Evolutionary conservation across 1,284 basidiomycete species (phyloP).

Genomic region (Apiotrichum brassicae): DNA sequence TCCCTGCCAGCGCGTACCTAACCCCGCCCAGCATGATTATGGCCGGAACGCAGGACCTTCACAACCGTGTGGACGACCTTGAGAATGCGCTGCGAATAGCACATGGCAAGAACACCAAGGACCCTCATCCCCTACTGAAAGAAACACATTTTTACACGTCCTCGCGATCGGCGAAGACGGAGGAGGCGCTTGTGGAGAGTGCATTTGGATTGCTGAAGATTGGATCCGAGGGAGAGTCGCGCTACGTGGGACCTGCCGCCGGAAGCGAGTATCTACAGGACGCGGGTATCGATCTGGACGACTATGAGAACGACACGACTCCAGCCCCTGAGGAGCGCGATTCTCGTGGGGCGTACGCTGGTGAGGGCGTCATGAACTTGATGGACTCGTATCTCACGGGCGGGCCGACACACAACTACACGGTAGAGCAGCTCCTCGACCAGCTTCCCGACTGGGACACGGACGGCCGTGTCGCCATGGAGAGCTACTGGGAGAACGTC

Average conservation of each 20-base stretch:
- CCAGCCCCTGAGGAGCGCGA: background rate
- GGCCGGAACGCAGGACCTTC: slow-evolving; percentile 41
- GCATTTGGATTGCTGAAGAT: slow-evolving; percentile 44
- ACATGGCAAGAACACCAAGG: slow-evolving; percentile 19
- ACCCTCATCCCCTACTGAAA: slow-evolving; percentile 36
- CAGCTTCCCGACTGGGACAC: slow-evolving; percentile 41
- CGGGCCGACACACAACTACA: background rate
- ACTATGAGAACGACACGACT: slow-evolving; percentile 12
- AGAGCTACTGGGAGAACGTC: slow-evolving; percentile 45
- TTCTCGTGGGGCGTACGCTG: slow-evolving; percentile 1
- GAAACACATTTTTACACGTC: slow-evolving; percentile 34
- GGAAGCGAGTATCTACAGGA: slow-evolving; percentile 34
- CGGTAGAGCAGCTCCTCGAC: slow-evolving; percentile 24
- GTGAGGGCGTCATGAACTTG: background rate
- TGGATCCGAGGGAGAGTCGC: slow-evolving; percentile 29
- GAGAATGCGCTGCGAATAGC: slow-evolving; percentile 38
- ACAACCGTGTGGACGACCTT: slow-evolving; percentile 36
- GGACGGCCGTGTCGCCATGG: slow-evolving; percentile 29
- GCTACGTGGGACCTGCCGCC: slow-evolving; percentile 39
- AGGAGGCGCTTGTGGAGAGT: slow-evolving; percentile 4
- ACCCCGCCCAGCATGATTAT: slow-evolving; percentile 33
- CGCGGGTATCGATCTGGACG: slow-evolving; percentile 7
- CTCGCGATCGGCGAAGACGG: background rate
- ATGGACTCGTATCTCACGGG: slow-evolving; percentile 2
- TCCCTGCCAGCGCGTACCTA: background rate